Evolutionary conservation across 2,329 filamentous ascomycete species (phyloP), one percentile per base, ranked within the genome.

Genomic region (Xylariaceae sp.): DNA sequence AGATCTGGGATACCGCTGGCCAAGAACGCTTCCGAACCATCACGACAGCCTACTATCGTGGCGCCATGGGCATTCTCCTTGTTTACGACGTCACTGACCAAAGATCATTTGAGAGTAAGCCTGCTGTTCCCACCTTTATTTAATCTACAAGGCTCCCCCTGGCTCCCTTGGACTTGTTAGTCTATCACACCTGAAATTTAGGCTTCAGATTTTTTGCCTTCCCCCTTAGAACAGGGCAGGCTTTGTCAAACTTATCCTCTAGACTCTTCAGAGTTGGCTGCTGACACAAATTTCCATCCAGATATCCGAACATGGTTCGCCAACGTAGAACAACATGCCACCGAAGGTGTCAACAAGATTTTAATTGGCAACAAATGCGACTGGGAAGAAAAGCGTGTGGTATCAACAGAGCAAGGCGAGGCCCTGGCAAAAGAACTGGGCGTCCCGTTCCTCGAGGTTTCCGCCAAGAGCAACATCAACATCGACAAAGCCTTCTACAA

Each of bases 231-330:
- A 41, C 14, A 17, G 19, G 21, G 16, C 28, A 1, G 21, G 11
- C 16, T 29, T 26, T n/a, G 11, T 37, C 23, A 11, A 26, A 23
- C 21, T 14, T 4, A 28, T 24, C 2, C 11, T 41, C 19, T n/a
- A n/a, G n/a, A n/a, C n/a, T 31, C 12, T 6, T 31, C 4, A 14
- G 14, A 33, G 8, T 12, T 11, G 3, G 23, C 9, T 41, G 21
- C 58, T 61, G 9, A 61, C 55, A 54, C 9, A 66, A 52, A 44
- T 63, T 26, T 56, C 43, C 16, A 31, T 41, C 56, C 73, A 98
- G 95, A 99, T 79, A 99, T 99, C 76, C 90, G 93, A 72, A 98
- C 95, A 66, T 99, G 95, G 95, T 99, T 99, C 80, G 93, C 93
- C 73, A 98, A 99, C 79, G 93, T 97, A 68, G 93, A 97, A 76